Evolutionary conservation across 768 basidiomycete species (phyloP), one percentile per base, ranked within the genome.

Genomic region (Mycena polygramma): DNA sequence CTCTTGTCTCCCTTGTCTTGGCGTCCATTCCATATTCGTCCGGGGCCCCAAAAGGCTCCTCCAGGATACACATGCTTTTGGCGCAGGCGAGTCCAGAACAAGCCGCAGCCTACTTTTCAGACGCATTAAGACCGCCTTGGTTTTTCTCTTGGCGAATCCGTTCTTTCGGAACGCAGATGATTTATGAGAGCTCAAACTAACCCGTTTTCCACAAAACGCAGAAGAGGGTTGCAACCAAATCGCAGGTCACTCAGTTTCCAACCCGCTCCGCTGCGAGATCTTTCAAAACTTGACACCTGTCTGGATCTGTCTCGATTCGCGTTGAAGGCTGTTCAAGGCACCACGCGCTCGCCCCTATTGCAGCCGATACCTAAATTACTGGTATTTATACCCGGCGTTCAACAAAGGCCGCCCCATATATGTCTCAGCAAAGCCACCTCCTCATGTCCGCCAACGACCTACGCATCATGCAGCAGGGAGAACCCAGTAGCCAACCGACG

Each of bases 231-330:
- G 45, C 45, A 19, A 46, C 45, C 7, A 46, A 54, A 54, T 54
- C 62, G 52, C 35, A 19, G 36, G 19, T 53, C 41, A 63, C 36
- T 51, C 46, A 41, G 20, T 1, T 1, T 3, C 37, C 24, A n/a
- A 4, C 2, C 2, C 37, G 17, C 24, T 15, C 10, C 52, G 19
- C 13, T n/a, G 41, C 53, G 20, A 15, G 49, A 63, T 63, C 61
- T 43, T 5, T 53, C 39, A 14, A 63, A 41, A 24, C 37, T 19
- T 64, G 62, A 63, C 63, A 64, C 41, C 53, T 55, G 63, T 64
- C 63, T 24, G 59, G 59, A 53, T 64, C 63, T 24, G 59, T 46
- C 4, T 22, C n/a, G 61, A 52, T 64, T 55, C 55, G 45, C 62
- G 41, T 30, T 30, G 30, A 39, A 36, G 49, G 14, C 19, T 10